phyloP scores from a whole-genome alignment of 2,329 filamentous ascomycete species.

The Paradendryphiella salina region DNA sequence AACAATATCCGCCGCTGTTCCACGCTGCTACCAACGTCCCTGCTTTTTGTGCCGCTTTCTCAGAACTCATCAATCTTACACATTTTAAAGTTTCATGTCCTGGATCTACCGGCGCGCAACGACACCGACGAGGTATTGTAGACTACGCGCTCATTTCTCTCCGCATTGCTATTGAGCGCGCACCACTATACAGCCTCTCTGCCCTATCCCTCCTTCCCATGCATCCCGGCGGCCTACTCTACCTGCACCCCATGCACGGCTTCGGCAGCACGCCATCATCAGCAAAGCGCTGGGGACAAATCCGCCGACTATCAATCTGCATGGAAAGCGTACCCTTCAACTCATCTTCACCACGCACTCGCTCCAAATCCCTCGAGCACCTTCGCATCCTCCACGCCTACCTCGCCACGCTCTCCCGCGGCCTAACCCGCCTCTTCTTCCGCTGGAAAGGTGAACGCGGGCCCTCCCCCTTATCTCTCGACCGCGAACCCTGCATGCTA shows the following conservation, averaged over 20 bases:
- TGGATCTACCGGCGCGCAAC: constrained; percentile 65
- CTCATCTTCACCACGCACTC: constrained; percentile 57
- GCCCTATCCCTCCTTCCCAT: constrained; percentile 74
- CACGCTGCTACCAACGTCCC: constrained; percentile 87
- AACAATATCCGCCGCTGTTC: constrained; percentile 87
- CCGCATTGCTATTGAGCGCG: constrained; percentile 78
- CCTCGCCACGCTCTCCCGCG: constrained; percentile 68
- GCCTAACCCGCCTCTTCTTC: constrained; percentile 72
- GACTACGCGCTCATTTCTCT: constrained; percentile 89
- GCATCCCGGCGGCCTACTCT: constrained; percentile 74
- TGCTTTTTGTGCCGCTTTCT: constrained; percentile 77
- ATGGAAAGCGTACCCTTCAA: constrained; percentile 70
- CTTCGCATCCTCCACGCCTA: constrained; percentile 73
- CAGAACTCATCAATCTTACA: constrained; percentile 67
- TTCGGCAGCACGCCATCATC: constrained; percentile 76
- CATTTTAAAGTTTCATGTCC: constrained; percentile 79
- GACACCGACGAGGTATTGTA: constrained; percentile 75
- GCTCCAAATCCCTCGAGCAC: constrained; percentile 66
- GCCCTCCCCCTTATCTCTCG: constrained; percentile 71
- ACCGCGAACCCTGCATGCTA: constrained; percentile 70
- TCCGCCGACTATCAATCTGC: constrained; percentile 71
- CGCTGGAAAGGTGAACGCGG: constrained; percentile 75
- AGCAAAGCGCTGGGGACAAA: constrained; percentile 74
- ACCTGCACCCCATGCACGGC: constrained; percentile 73
- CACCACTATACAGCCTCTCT: constrained; percentile 65